Base-by-base conservation (phyloP, 2,329 filamentous ascomycete genomes). In the Zymoseptoria brevis region DNA sequence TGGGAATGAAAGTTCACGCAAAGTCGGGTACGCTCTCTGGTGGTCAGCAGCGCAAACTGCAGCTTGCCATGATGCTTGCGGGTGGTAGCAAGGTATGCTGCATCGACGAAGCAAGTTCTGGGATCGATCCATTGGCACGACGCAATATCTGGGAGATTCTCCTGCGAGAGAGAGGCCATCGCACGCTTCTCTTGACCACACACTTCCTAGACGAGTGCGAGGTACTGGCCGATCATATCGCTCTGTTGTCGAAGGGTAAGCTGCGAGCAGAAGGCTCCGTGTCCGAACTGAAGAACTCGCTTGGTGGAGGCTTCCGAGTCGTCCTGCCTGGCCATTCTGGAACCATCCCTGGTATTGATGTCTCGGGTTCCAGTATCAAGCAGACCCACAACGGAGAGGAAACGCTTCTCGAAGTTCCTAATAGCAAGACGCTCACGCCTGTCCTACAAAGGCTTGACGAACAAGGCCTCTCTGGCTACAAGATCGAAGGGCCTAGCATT, bases 161-260 rank as follows among this genome's bases (percentile, higher is more conserved):
- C 21, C 78, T 96, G 19, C 87, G 87, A 3, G 90, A 96, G 73
- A 83, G 90, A 60, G 90, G 90, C 24, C 79, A 79, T 56, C 80
- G 91, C 49, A 95, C 91, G 0, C 87, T 96, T 62, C 83, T 96
- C 41, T 74, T 96, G 57, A 96, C 91, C 0, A 96, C 91, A 0
- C 91, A 96, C 72, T 96, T 96, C 72, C 79, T 96, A 9, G 91
- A 96, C 68, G 91, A 96, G 74, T 91, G 90, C 0, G 91, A 96
- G 69, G 79, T 95, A 1, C 80, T 96, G 1, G 87, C 90, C 0
- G 91, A 96, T 69, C 86, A 91, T 62, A 93, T 96, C 64, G 89
- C 87, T 2, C 88, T 96, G 57, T 77, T 96, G 16, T 93, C 89
- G 4, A 91, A 90, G 69, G 91, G 91, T 19, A 85, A 83, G 1